phyloP scores from a whole-genome alignment of 2,329 filamentous ascomycete species.

The Fusarium abutilonis region DNA sequence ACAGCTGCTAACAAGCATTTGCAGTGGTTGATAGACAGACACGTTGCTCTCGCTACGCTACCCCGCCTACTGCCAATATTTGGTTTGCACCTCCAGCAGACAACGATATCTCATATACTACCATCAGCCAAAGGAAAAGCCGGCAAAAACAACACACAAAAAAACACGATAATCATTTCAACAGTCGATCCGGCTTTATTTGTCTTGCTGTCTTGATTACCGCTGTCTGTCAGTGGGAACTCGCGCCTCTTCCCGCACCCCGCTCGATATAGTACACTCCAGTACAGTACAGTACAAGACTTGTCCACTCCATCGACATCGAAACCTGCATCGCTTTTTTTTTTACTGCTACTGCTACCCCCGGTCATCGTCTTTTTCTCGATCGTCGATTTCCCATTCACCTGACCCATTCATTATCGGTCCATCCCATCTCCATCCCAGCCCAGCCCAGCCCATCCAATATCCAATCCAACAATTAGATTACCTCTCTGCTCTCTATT shows the following conservation, averaged over 20 bases:
- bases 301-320: constrained; percentile 23
- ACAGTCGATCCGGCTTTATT: too few species aligned
- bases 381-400: constrained; percentile 41
- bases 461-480: constrained; percentile 15
- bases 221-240: constrained; percentile 20
- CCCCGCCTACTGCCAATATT: constrained; percentile 18
- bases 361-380: constrained; percentile 33
- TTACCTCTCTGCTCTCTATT: constrained; percentile 27
- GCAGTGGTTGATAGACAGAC: constrained; percentile 28
- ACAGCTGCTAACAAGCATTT: constrained; percentile 23
- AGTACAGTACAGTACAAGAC: background rate
- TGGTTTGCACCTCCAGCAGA: background rate
- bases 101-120: background rate
- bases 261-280: constrained; percentile 14
- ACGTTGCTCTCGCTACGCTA: constrained; percentile 28
- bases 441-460: constrained; percentile 30
- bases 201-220: background rate
- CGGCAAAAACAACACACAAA: constrained; percentile 11
- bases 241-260: constrained; percentile 17
- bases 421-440: constrained; percentile 37
- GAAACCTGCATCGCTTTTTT: constrained; percentile 34
- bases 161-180: constrained; percentile 3
- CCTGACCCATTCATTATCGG: constrained; percentile 42
- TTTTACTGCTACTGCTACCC: constrained; percentile 32
- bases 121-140: constrained; percentile 19